phyloP scores from a whole-genome alignment of 164 flowering plant genomes.

The Brasenia schreberi region DNA sequence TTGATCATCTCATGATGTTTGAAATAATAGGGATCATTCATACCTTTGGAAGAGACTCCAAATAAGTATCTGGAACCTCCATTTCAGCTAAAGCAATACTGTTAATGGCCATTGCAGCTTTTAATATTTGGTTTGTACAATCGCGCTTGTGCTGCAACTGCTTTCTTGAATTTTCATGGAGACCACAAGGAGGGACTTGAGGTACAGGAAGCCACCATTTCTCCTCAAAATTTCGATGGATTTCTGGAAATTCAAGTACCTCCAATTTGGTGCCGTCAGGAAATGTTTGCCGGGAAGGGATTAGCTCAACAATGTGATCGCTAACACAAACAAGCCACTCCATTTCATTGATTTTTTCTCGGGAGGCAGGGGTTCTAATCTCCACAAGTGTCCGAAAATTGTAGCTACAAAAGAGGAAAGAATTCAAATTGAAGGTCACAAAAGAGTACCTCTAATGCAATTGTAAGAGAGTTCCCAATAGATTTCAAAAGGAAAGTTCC shows the following conservation, averaged over 20 bases:
- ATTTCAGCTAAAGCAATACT: conserved; percentile 65
- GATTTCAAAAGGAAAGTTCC: not conserved
- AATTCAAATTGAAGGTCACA: not conserved
- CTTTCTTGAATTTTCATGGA: conserved; percentile 52
- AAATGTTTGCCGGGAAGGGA: conserved; percentile 85
- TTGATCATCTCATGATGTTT: too few species aligned
- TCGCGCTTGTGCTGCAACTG: conserved; percentile 74
- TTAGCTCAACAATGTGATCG: conserved; percentile 83
- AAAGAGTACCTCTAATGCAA: not conserved
- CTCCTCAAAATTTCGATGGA: conserved; percentile 21
- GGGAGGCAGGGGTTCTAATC: conserved; percentile 65
- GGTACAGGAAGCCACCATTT: conserved; percentile 99
- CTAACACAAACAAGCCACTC: conserved; percentile 81
- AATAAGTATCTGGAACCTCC: conserved; percentile 87
- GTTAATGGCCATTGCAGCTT: conserved; percentile 91
- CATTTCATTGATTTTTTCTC: conserved; percentile 88
- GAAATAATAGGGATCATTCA: not conserved
- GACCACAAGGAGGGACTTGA: conserved; percentile 66
- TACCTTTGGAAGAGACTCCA: conserved; percentile 92
- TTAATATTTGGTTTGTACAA: conserved; percentile 72
- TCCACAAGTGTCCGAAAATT: conserved; percentile 91
- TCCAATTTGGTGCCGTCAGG: conserved; percentile 87
- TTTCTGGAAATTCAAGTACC: conserved; percentile 28
- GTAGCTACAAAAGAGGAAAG: conserved; percentile 36
- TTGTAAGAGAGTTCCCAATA: not conserved